A percentile compares a stretch with the other conserved stretches of the same genome.
Conservation (phyloP, 78 protist genomes). For the Polysphondylium violaceum region DNA sequence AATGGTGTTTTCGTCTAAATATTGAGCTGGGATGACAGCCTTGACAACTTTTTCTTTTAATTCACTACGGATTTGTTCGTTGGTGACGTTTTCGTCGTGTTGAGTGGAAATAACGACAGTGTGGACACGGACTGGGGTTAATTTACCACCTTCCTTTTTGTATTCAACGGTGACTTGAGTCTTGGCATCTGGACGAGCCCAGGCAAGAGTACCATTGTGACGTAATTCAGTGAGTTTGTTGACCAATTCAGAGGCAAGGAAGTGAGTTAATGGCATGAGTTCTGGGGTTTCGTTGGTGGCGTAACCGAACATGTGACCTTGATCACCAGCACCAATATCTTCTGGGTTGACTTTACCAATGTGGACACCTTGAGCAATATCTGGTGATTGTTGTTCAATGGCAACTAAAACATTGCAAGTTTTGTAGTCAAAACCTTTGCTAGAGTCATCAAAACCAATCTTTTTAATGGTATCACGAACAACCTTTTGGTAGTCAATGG, state of each 20-base stretch:
- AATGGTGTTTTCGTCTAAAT: slow-evolving; percentile 96
- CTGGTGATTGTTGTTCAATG: slow-evolving; percentile 99
- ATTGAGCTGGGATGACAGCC: slow-evolving; percentile 94
- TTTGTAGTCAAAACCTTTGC: slow-evolving; percentile 97
- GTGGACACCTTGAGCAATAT: slow-evolving; percentile 99
- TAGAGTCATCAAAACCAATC: slow-evolving; percentile 97
- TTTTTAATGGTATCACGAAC: slow-evolving; percentile 96
- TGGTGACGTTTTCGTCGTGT: slow-evolving; percentile 95
- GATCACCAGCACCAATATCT: slow-evolving; percentile 99
- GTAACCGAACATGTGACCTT: slow-evolving; percentile 99
- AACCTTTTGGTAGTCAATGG: slow-evolving; percentile 97
- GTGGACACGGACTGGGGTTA: slow-evolving; percentile 97
- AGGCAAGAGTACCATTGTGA: slow-evolving; percentile 91
- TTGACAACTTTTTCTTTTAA: slow-evolving; percentile 93
- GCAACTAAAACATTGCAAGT: slow-evolving; percentile 98
- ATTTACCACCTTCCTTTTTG: slow-evolving; percentile 86
- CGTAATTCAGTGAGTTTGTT: slow-evolving; percentile 94
- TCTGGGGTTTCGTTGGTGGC: slow-evolving; percentile 99
- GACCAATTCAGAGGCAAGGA: slow-evolving; percentile 94
- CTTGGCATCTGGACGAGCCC: slow-evolving; percentile 99
- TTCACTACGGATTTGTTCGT: slow-evolving; percentile 92
- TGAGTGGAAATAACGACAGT: slow-evolving; percentile 99
- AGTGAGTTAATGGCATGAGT: slow-evolving; percentile 98
- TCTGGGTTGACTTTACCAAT: slow-evolving; percentile 81
- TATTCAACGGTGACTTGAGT: slow-evolving; percentile 99